These are phyloP conservation scores for Wickerhamiella sorbophila DNA, from an alignment of 805 yeast species.

Conservation along the genomic window DNA sequence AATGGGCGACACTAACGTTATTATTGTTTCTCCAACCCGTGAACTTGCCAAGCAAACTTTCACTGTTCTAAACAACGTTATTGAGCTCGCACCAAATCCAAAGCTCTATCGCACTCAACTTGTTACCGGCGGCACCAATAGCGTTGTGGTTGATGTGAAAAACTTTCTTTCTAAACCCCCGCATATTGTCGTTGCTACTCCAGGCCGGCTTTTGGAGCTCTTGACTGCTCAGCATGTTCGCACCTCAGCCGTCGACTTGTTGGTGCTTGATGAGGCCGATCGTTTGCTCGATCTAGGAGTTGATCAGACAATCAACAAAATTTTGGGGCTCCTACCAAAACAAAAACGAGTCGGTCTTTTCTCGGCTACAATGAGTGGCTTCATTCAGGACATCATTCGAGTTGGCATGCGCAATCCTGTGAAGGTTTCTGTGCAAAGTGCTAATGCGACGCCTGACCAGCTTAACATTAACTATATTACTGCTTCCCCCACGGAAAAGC, in stretches of 20 bases:
- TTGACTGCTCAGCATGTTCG: constrained; percentile 41
- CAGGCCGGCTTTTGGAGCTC: constrained; percentile 76
- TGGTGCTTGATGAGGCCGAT: constrained; percentile 89
- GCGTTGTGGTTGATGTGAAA: constrained; percentile 51
- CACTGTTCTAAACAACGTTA: constrained; percentile 44
- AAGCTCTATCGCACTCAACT: constrained; percentile 23
- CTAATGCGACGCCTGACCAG: constrained; percentile 39
- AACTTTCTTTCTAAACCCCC: constrained; percentile 41
- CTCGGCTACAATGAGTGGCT: constrained; percentile 82
- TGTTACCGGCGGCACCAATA: constrained; percentile 29
- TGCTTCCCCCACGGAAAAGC: constrained; percentile 44
- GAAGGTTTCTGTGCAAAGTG: constrained; percentile 52
- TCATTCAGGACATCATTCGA: constrained; percentile 62
- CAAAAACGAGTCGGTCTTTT: constrained; percentile 89
- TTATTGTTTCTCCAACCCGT: constrained; percentile 59
- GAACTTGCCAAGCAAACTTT: constrained; percentile 43
- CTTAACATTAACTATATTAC: constrained; percentile 48
- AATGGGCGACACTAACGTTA: constrained; percentile 53
- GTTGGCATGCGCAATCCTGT: constrained; percentile 93
- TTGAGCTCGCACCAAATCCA: constrained; percentile 31
- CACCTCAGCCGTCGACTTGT: constrained; percentile 50
- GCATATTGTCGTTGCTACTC: constrained; percentile 77
- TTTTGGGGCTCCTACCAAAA: constrained; percentile 60
- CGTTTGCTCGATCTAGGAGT: constrained; percentile 69
- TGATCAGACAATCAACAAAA: constrained; percentile 48